Base-by-base conservation (phyloP, 148 eudicot species). In the Vaccinium darrowii region DNA sequence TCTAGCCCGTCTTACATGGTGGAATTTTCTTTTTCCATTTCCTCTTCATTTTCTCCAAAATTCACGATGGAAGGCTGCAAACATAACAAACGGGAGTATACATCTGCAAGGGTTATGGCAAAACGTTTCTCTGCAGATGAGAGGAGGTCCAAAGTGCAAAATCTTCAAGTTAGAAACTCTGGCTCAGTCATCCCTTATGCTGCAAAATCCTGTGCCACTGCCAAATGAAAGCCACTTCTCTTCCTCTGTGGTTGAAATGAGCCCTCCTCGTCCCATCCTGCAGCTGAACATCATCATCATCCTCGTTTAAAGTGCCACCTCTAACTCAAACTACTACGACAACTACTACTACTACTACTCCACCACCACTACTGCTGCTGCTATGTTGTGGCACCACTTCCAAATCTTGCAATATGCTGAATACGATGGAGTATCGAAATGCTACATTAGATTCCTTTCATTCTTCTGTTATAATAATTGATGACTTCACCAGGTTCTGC, bases 161-260 rank as follows among this genome's bases (percentile, higher is more conserved):
- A 50, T 50, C 52, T 6, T 50, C 0, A 50, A 50, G 52, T 50
- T 50, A 1, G 58, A 54, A 54, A 54, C 39, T 36, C 39, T 36
- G 39, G 39, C 39, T 36, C 39, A 36, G 3, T 36, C 39, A 36
- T 36, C 39, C 39, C 39, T 36, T 36, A 36, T 36, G 39, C 39
- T 36, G 39, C 39, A 36, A 36, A 36, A 36, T 36, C 39, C 39
- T 36, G 39, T 36, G 39, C 2, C 39, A 36, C 4, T 36, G 39
- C 39, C 39, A 36, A 69, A 25, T 25, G 16, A 69, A 11, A 94
- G 94, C 33, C 95, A 91, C 0, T 88, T 87, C 58, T 92, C 85
- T 90, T 95, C 94, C 89, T 85, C 86, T 81, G 93, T 90, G 82
- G 74, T 69, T 69, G 74, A 69, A 69, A 69, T 23, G 74, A 18